Evolutionary conservation across 805 yeast genomes (phyloP).

Genomic region (Wickerhamomyces xylosicus): DNA sequence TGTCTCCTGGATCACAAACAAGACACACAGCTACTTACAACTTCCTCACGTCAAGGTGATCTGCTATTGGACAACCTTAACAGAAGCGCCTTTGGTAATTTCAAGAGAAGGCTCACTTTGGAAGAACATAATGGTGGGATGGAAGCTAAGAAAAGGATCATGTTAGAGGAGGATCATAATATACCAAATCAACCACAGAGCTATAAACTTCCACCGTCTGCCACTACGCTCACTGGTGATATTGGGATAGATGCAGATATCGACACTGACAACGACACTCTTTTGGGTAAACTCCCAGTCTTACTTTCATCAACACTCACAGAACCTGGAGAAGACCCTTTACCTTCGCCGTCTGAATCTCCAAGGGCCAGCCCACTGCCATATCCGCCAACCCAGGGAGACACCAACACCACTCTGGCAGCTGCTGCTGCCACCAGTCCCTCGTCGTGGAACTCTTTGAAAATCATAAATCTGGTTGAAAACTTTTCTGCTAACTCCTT

Average conservation of each 20-base stretch:
- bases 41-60: neutral
- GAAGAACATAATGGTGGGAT: conserved; percentile 1
- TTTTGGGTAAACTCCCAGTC: too few relatives aligned
- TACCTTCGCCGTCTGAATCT: conserved; percentile 62
- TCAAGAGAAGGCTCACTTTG: conserved; percentile 10
- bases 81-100: neutral
- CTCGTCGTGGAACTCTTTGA: conserved; percentile 1
- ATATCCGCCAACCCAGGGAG: conserved; percentile 7
- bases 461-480: conserved; percentile 8
- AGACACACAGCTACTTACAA: neutral
- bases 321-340: conserved; percentile 37
- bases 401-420: neutral
- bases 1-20: neutral
- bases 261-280: too few relatives aligned
- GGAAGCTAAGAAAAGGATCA: neutral
- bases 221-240: neutral
- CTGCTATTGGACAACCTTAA: neutral
- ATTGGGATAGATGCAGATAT: too few relatives aligned
- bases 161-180: conserved; percentile 11
- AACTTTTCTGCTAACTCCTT: conserved; percentile 15
- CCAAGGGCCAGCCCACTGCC: conserved; percentile 29
- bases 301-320: too few relatives aligned
- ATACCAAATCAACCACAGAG: conserved; percentile 10
- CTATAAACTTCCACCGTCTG: too few relatives aligned
- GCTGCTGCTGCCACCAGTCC: too few relatives aligned